Base-by-base conservation (phyloP, 2,329 filamentous ascomycete genomes). In the Phaeophleospora eucalypticola region DNA sequence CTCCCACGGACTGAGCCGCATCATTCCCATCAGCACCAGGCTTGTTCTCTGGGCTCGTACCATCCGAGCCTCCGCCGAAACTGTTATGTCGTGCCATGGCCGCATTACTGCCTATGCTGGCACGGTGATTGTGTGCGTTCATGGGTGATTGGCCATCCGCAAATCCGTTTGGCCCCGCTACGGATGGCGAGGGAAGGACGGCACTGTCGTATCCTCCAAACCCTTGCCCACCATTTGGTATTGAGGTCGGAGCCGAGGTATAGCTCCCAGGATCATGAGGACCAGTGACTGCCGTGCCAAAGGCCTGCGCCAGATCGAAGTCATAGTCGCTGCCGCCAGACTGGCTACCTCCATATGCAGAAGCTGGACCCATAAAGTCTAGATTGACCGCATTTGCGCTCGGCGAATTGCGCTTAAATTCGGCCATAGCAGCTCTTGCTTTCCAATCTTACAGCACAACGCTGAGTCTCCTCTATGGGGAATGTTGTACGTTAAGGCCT, bases 101-200 rank as follows among this genome's bases (percentile, higher is more conserved):
- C 8, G 52, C 58, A 39, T 58, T 61, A 45, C 60, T 63, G 35
- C 62, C 53, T 36, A 64, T 50, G 40, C 64, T 65, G 41, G 61
- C 52, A 15, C 62, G 54, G 40, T 65, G 59, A 15, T 46, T 51
- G 21, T 59, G 57, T 10, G 47, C 52, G 7, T 35, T 12, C 4
- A 50, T 39, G 8, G 56, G 57, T 32, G 57, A 58, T 16, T 52
- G 40, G 9, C 42, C 52, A 29, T 57, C 54, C 16, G 45, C 43
- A 17, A 57, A 29, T 19, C 49, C 52, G 18, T 45, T 33, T 6
- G 36, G 47, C 18, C 27, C 35, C 29, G 45, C 49, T 16, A 48
- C 34, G 4, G 50, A 27, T 6, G 52, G 53, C 24, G 52, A 51
- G n/a, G 53, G 46, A 32, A 53, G 36, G 24, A 52, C 43, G 33